A percentile compares a stretch with the other conserved stretches of the same genome.
Evolutionary conservation across 768 basidiomycete species (phyloP).

Genomic region (Lactarius tabidus): DNA sequence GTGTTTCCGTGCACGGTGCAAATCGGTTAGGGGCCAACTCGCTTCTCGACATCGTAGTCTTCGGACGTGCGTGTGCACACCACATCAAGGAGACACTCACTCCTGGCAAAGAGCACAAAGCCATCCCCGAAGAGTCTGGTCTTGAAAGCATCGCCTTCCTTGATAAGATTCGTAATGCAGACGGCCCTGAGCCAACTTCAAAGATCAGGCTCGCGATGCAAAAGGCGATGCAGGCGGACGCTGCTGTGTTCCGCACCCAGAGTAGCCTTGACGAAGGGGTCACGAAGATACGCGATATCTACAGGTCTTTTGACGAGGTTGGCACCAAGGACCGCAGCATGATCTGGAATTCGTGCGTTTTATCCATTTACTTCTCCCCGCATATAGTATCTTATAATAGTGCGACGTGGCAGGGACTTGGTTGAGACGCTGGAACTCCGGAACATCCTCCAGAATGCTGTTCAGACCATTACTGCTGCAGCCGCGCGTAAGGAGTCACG

Average conservation of each 20-base stretch:
- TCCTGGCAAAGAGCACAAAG: conserved; percentile 88
- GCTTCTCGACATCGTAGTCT: conserved; percentile 96
- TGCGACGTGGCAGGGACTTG: conserved; percentile 61
- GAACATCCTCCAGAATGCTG: conserved; percentile 91
- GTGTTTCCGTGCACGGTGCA: conserved; percentile 97
- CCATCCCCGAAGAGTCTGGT: conserved; percentile 82
- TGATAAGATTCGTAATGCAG: conserved; percentile 80
- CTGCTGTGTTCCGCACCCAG: conserved; percentile 97
- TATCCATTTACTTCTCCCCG: neutral
- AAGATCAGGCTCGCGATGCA: conserved; percentile 95
- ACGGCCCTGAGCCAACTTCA: conserved; percentile 82
- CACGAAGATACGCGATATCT: conserved; percentile 76
- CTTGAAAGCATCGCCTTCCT: conserved; percentile 79
- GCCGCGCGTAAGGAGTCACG: conserved; percentile 96
- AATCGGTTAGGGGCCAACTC: conserved; percentile 99
- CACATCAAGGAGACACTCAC: conserved; percentile 91
- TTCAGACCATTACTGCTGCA: conserved; percentile 91
- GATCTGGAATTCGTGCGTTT: conserved; percentile 97
- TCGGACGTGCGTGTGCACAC: conserved; percentile 98
- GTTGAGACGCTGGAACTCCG: conserved; percentile 96
- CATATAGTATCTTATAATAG: conserved; percentile 4
- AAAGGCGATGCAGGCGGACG: conserved; percentile 98
- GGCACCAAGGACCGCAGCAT: conserved; percentile 97
- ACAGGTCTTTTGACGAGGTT: conserved; percentile 85
- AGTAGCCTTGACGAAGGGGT: conserved; percentile 90